Evolutionary conservation across 2,329 filamentous ascomycete genomes (phyloP).

Genomic region (Aspergillus calidoustus): DNA sequence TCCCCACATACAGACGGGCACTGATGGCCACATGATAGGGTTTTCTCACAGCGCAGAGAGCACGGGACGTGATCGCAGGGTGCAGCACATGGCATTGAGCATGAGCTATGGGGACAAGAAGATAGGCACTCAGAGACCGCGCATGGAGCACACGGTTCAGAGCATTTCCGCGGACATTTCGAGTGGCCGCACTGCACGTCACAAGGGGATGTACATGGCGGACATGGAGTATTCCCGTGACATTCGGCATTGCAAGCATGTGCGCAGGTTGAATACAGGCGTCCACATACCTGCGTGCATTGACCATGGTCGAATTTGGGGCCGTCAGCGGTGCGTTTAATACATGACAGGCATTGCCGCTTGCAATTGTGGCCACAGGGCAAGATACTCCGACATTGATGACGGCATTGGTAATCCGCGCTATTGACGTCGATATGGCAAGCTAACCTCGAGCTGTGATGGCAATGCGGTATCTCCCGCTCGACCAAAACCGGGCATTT

Average conservation of each 20-base stretch:
- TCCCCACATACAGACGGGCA: constrained; percentile 71
- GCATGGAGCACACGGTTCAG: constrained; percentile 66
- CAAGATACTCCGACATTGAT: constrained; percentile 52
- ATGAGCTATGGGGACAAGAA: constrained; percentile 57
- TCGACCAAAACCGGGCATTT: constrained; percentile 55
- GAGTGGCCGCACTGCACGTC: constrained; percentile 63
- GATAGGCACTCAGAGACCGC: constrained; percentile 60
- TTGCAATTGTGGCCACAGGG: constrained; percentile 65
- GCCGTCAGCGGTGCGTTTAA: constrained; percentile 33
- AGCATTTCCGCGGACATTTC: constrained; percentile 59
- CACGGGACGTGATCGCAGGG: constrained; percentile 72
- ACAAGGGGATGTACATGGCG: constrained; percentile 48
- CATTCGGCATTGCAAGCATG: constrained; percentile 60
- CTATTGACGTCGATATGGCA: constrained; percentile 56
- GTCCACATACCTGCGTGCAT: constrained; percentile 52
- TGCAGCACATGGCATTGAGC: constrained; percentile 64
- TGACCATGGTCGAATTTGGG: constrained; percentile 50
- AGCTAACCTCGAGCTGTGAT: constrained; percentile 55
- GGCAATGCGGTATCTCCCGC: constrained; percentile 59
- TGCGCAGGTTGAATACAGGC: constrained; percentile 58
- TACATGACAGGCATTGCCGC: constrained; percentile 56
- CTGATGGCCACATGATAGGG: constrained; percentile 63
- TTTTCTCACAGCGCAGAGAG: constrained; percentile 59
- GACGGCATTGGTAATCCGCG: constrained; percentile 53
- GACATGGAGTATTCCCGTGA: constrained; percentile 49